phyloP scores from a whole-genome alignment of 2,329 filamentous ascomycete genomes.

The Westerdykella aurantiaca region DNA sequence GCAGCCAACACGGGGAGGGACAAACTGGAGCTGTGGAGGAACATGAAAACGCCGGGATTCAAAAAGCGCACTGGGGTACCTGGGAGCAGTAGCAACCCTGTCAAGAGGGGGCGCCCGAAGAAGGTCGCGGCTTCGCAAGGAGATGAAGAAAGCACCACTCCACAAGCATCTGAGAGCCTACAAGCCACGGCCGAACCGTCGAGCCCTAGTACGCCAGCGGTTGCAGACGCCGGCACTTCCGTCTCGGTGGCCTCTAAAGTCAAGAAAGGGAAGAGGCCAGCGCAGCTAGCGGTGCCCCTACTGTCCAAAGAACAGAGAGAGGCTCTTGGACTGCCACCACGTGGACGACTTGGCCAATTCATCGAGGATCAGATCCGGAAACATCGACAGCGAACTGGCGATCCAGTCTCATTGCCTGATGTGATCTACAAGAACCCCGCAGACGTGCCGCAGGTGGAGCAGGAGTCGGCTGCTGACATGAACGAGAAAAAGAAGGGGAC shows the following conservation, averaged over 20 bases:
- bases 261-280: too few relatives aligned
- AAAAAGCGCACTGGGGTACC: too few relatives aligned
- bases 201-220: too few relatives aligned
- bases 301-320: slow-evolving; percentile 22
- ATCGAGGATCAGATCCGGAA: slow-evolving; percentile 23
- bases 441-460: neutral
- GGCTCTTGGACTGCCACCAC: slow-evolving; percentile 18
- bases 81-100: too few relatives aligned
- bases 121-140: too few relatives aligned
- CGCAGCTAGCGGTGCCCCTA: slow-evolving; percentile 5
- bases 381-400: slow-evolving; percentile 17
- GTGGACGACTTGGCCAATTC: slow-evolving; percentile 20
- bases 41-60: neutral
- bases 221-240: too few relatives aligned
- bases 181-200: too few relatives aligned
- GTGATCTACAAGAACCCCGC: slow-evolving; percentile 8
- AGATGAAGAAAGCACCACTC: too few relatives aligned
- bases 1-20: slow-evolving; percentile 15
- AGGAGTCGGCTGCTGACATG: neutral
- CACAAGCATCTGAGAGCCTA: too few relatives aligned
- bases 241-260: too few relatives aligned
- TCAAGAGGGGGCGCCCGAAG: too few relatives aligned
- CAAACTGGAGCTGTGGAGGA: slow-evolving; percentile 22
- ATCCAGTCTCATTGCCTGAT: slow-evolving; percentile 18
- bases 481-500: neutral